Conservation (phyloP, 805 yeast genomes). For the Nakazawaea wickerhamii region DNA sequence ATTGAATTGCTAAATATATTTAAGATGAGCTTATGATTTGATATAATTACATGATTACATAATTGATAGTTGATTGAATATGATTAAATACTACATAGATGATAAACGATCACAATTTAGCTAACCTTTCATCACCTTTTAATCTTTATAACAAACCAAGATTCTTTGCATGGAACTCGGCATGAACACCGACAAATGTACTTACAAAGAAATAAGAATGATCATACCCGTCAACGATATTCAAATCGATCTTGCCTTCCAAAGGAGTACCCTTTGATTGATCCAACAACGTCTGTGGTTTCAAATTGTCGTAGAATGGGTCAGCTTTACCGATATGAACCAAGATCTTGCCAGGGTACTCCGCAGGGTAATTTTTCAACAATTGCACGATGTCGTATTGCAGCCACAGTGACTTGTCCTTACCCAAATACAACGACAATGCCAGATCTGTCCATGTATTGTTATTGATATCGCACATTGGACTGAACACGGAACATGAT, state of each 20-base stretch:
- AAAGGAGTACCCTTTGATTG: slow-evolving; percentile 55
- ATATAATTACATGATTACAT: too few relatives aligned
- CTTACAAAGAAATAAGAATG: slow-evolving; percentile 87
- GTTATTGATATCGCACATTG: slow-evolving; percentile 73
- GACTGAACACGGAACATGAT: slow-evolving; percentile 86
- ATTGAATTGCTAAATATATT: too few relatives aligned
- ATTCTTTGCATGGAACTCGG: slow-evolving; percentile 74
- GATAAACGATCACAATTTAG: too few relatives aligned
- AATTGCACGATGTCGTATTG: slow-evolving; percentile 83
- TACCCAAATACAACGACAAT: slow-evolving; percentile 73
- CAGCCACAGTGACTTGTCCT: slow-evolving; percentile 55
- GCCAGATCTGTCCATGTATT: slow-evolving; percentile 89
- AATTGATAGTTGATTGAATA: too few relatives aligned
- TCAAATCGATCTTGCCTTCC: slow-evolving; percentile 53
- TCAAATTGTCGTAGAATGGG: slow-evolving; percentile 68
- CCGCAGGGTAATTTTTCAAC: slow-evolving; percentile 43
- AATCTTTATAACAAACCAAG: slow-evolving; percentile 20
- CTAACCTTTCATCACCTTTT: background rate
- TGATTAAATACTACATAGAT: too few relatives aligned
- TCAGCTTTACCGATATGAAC: slow-evolving; percentile 83
- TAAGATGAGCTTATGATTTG: too few relatives aligned
- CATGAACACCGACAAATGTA: slow-evolving; percentile 75
- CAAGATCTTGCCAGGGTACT: slow-evolving; percentile 46
- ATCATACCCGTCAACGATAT: slow-evolving; percentile 77
- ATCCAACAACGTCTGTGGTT: slow-evolving; percentile 65